A percentile compares a stretch with the other conserved stretches of the same genome.
phyloP scores from a whole-genome alignment of 2,329 filamentous ascomycete species.

The Paraconiothyrium sp. region DNA sequence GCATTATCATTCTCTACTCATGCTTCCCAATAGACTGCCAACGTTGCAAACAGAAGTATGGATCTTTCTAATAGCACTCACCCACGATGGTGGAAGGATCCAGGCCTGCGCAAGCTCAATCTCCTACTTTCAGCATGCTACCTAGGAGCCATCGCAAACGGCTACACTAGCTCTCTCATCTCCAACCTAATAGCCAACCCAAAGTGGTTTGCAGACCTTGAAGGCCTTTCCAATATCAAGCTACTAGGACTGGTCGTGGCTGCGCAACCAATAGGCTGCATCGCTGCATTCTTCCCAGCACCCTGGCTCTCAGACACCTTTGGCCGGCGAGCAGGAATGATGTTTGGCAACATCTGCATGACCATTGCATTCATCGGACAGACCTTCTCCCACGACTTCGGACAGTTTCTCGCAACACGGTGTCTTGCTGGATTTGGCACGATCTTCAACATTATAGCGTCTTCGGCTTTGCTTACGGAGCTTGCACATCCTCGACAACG shows the following conservation, averaged over 20 bases:
- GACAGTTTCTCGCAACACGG: constrained; percentile 21
- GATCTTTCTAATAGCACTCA: constrained; percentile 21
- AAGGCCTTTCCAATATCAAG: constrained; percentile 17
- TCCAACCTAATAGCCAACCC: constrained; percentile 28
- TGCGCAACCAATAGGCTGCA: constrained; percentile 27
- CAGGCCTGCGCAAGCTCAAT: constrained; percentile 26
- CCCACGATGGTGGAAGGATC: constrained; percentile 27
- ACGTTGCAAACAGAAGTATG: background rate
- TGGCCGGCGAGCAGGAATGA: constrained; percentile 25
- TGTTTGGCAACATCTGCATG: constrained; percentile 25
- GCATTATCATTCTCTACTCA: background rate
- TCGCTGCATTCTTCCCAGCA: constrained; percentile 31
- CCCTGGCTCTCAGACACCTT: constrained; percentile 29
- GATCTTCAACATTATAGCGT: constrained; percentile 25
- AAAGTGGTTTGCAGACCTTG: constrained; percentile 19
- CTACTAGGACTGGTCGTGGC: constrained; percentile 26
- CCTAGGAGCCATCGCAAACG: constrained; percentile 29
- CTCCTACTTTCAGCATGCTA: constrained; percentile 29
- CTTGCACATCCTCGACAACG: constrained; percentile 27
- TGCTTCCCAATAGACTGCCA: background rate
- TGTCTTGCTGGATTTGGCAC: constrained; percentile 22
- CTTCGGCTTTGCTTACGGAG: constrained; percentile 25
- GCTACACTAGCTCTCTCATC: constrained; percentile 30
- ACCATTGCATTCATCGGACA: constrained; percentile 22
- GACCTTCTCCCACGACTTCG: constrained; percentile 17